These are phyloP conservation scores for Beta vulgaris DNA, from an alignment of 148 eudicot genomes.

Conservation along the genomic window DNA sequence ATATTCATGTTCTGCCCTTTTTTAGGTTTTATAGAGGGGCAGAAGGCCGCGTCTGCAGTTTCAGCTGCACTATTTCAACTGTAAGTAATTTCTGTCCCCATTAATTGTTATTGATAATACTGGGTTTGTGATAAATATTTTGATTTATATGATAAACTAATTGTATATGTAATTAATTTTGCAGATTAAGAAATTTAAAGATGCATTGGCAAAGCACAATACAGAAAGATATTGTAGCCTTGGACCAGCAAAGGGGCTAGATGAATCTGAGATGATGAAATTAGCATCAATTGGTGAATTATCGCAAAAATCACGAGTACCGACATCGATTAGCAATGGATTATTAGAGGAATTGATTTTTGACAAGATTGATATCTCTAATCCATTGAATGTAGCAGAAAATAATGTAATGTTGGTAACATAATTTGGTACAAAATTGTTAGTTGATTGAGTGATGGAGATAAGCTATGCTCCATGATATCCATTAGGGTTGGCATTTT, in stretches of 20 bases:
- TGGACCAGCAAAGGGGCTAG: constrained; percentile 75
- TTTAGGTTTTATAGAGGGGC: constrained; percentile 87
- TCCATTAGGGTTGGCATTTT: neutral
- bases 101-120: neutral
- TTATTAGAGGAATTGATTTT: constrained; percentile 39
- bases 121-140: neutral
- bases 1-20: constrained; percentile 80
- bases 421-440: constrained; percentile 8
- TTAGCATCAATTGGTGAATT: constrained; percentile 70
- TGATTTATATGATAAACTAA: neutral
- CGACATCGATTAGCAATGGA: constrained; percentile 18
- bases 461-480: neutral
- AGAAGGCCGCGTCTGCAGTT: constrained; percentile 74
- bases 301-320: constrained; percentile 23
- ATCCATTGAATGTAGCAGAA: constrained; percentile 19
- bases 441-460: neutral
- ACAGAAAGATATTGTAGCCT: constrained; percentile 37
- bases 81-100: constrained; percentile 15
- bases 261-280: constrained; percentile 59
- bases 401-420: constrained; percentile 38
- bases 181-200: constrained; percentile 91
- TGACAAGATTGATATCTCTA: constrained; percentile 25
- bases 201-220: constrained; percentile 68
- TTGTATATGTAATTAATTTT: neutral
- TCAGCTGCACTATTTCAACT: constrained; percentile 69